phyloP scores from a whole-genome alignment of 2,329 filamentous ascomycete species.

The Talaromyces sp. region DNA sequence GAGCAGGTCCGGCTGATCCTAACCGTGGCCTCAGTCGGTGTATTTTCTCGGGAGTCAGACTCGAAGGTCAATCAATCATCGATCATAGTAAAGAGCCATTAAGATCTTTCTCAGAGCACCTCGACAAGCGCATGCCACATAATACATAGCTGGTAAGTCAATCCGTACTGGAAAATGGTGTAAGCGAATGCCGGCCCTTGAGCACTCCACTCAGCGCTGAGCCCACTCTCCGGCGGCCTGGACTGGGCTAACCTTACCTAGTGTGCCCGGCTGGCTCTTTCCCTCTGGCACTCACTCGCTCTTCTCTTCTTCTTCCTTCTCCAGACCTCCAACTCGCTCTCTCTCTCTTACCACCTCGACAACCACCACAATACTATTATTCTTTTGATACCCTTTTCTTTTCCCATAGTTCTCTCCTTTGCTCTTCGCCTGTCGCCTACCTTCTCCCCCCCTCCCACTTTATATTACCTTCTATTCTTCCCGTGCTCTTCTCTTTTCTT shows the following conservation, averaged over 20 bases:
- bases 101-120: not conserved
- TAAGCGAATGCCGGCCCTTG: not conserved
- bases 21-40: not conserved
- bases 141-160: too few species aligned
- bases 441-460: slow-evolving; percentile 24
- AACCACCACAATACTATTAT: not conserved
- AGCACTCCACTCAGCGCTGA: not conserved
- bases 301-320: slow-evolving; percentile 1
- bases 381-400: slow-evolving; percentile 11
- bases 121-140: not conserved
- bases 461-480: slow-evolving; percentile 20
- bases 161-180: not conserved
- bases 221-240: not conserved
- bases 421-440: slow-evolving; percentile 26
- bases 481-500: not conserved
- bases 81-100: not conserved
- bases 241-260: not conserved
- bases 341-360: not conserved
- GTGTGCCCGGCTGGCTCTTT: slow-evolving; percentile 6
- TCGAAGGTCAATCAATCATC: not conserved
- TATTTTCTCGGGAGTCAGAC: not conserved
- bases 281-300: slow-evolving; percentile 5
- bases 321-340: slow-evolving; percentile 5
- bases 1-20: not conserved
- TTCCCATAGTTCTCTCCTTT: slow-evolving; percentile 23